phyloP scores from a whole-genome alignment of 257 asterid genomes.

The Vinca minor region DNA sequence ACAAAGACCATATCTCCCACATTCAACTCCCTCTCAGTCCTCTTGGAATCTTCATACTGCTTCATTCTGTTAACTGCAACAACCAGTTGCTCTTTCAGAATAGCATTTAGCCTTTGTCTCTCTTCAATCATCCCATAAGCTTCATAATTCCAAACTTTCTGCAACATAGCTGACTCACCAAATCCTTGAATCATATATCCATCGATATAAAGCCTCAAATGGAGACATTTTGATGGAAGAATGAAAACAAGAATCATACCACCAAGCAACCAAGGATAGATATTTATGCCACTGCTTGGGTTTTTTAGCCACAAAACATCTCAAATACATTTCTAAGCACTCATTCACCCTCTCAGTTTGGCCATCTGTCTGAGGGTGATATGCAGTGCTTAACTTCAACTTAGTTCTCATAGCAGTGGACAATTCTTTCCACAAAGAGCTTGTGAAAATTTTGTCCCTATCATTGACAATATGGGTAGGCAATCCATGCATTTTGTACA shows the following conservation, averaged over 20 bases:
- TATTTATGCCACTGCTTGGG: neutral
- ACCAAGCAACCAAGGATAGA: neutral
- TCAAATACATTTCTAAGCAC: too few relatives aligned
- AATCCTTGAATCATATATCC: neutral
- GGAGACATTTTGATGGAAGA: too few relatives aligned
- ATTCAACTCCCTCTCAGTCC: neutral
- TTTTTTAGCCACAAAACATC: too few relatives aligned
- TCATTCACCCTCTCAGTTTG: too few relatives aligned
- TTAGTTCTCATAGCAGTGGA: neutral
- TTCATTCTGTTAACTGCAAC: neutral
- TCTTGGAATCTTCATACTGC: neutral
- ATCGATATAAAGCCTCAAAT: too few relatives aligned
- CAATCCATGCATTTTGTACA: too few relatives aligned
- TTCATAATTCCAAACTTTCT: neutral
- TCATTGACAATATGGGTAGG: neutral
- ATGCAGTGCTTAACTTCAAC: neutral
- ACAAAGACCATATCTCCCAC: slow-evolving; percentile 4
- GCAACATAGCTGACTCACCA: neutral
- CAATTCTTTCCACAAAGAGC: neutral
- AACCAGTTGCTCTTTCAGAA: too few relatives aligned
- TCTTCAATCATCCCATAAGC: too few relatives aligned
- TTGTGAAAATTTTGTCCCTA: neutral
- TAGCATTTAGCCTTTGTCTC: too few relatives aligned
- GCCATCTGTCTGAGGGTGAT: neutral
- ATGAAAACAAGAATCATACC: too few relatives aligned